Conservation (phyloP, 179 eudicot genomes). For the Beta macrorhiza region DNA sequence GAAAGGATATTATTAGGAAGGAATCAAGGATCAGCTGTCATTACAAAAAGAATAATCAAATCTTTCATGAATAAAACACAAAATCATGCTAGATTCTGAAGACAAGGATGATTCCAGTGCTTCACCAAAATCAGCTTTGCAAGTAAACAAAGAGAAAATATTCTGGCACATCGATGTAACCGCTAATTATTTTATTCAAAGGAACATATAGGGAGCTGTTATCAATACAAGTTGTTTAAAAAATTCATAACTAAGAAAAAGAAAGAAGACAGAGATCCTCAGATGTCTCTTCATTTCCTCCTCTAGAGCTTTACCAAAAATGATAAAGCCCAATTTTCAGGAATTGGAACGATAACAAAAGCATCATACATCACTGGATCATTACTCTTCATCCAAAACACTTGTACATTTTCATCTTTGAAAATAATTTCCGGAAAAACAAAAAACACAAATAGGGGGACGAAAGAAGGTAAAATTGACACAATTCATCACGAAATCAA, state of each 20-base stretch:
- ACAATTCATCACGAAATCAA: neutral
- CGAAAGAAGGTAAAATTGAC: neutral
- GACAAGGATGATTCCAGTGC: neutral
- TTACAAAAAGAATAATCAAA: neutral
- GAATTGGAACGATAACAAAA: slow-evolving; percentile 42
- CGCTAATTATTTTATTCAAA: neutral
- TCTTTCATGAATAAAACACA: neutral
- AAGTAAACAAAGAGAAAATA: neutral
- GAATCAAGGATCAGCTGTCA: neutral
- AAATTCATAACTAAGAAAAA: neutral
- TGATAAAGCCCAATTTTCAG: slow-evolving; percentile 32
- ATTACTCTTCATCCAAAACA: slow-evolving; percentile 10
- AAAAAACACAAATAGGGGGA: neutral
- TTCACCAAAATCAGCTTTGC: neutral
- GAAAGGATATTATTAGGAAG: neutral
- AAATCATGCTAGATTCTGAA: neutral
- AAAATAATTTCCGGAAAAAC: neutral
- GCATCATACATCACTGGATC: slow-evolving; percentile 36
- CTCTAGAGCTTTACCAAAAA: slow-evolving; percentile 27
- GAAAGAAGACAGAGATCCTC: slow-evolving; percentile 31
- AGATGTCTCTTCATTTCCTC: slow-evolving; percentile 42
- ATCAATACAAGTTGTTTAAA: neutral
- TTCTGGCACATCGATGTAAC: neutral
- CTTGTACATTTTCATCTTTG: neutral
- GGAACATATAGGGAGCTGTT: neutral